phyloP scores from a whole-genome alignment of 2,329 filamentous ascomycete genomes.

The Furcasterigmium sp. region DNA sequence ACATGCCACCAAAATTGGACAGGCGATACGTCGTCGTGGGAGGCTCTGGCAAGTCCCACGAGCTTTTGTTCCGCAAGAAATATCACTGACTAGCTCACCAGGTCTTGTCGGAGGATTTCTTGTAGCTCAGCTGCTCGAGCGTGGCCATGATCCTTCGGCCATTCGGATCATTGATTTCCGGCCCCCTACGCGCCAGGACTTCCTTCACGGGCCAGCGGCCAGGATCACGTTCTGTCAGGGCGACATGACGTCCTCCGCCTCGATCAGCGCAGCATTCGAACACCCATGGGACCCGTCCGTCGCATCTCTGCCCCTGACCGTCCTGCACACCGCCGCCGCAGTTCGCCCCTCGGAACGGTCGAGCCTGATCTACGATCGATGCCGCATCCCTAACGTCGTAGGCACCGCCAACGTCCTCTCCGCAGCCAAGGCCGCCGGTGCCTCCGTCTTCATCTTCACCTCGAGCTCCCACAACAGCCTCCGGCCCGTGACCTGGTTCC shows the following conservation, averaged over 20 bases:
- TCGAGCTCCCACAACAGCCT: conserved; percentile 41
- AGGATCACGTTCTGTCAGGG: conserved; percentile 38
- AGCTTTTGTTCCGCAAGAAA: background rate
- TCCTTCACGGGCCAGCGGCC: conserved; percentile 26
- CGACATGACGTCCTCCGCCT: conserved; percentile 42
- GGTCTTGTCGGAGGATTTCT: conserved; percentile 52
- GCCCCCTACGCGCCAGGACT: conserved; percentile 33
- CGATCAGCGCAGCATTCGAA: conserved; percentile 39
- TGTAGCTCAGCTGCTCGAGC: conserved; percentile 45
- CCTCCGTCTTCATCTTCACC: conserved; percentile 46
- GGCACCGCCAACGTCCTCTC: conserved; percentile 44
- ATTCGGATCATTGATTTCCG: conserved; percentile 51
- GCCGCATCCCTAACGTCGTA: conserved; percentile 41
- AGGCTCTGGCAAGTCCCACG: conserved; percentile 40
- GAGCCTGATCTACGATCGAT: conserved; percentile 35
- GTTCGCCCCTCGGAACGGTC: conserved; percentile 47
- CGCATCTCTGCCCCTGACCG: conserved; percentile 42
- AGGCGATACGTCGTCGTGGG: conserved; percentile 40
- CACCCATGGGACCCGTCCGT: conserved; percentile 37
- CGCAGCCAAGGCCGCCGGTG: conserved; percentile 38
- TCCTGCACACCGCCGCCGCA: conserved; percentile 52
- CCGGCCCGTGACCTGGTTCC: conserved; percentile 33
- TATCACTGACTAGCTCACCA: conserved; percentile 13
- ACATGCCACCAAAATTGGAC: conserved; percentile 31
- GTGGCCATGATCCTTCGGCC: conserved; percentile 42